Conservation (phyloP, 2,329 filamentous ascomycete genomes). For the Colletotrichum cordylinicola region DNA sequence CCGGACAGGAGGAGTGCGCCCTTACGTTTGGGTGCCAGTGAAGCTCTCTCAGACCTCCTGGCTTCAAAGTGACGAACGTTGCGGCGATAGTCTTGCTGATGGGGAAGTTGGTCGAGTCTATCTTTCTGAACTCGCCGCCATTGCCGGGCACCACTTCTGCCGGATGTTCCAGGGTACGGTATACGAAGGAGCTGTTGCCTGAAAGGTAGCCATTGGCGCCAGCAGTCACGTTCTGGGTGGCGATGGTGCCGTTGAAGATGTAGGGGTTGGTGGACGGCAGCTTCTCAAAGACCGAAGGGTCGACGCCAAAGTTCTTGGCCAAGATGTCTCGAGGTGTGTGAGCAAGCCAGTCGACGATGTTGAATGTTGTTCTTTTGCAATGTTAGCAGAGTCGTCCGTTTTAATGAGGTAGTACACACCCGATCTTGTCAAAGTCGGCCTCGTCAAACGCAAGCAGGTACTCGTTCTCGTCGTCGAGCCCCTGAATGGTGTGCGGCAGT, state of each 20-base stretch:
- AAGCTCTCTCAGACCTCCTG: constrained; percentile 67
- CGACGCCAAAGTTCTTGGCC: constrained; percentile 73
- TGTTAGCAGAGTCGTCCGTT: background rate
- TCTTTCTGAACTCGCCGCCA: constrained; percentile 67
- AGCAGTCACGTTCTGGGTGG: constrained; percentile 49
- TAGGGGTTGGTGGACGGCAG: constrained; percentile 65
- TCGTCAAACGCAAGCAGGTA: constrained; percentile 72
- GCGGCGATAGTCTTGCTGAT: constrained; percentile 70
- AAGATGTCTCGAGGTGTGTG: constrained; percentile 68
- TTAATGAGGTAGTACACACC: constrained; percentile 36
- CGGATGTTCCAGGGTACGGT: constrained; percentile 60
- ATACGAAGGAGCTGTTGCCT: constrained; percentile 68
- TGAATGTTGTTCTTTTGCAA: constrained; percentile 67
- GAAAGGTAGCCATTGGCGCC: constrained; percentile 40
- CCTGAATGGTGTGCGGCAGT: constrained; percentile 67
- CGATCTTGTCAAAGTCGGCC: constrained; percentile 67
- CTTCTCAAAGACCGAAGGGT: constrained; percentile 62
- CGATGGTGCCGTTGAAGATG: constrained; percentile 63
- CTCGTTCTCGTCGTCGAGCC: constrained; percentile 70
- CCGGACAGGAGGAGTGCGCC: constrained; percentile 35
- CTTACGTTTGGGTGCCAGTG: constrained; percentile 71
- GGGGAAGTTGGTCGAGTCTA: constrained; percentile 72
- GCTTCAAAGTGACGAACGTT: constrained; percentile 68
- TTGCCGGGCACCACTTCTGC: constrained; percentile 64
- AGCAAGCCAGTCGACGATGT: constrained; percentile 72